These are phyloP conservation scores for Hypoxylon sp. DNA, from an alignment of 2,329 filamentous ascomycete genomes.

Conservation along the genomic window DNA sequence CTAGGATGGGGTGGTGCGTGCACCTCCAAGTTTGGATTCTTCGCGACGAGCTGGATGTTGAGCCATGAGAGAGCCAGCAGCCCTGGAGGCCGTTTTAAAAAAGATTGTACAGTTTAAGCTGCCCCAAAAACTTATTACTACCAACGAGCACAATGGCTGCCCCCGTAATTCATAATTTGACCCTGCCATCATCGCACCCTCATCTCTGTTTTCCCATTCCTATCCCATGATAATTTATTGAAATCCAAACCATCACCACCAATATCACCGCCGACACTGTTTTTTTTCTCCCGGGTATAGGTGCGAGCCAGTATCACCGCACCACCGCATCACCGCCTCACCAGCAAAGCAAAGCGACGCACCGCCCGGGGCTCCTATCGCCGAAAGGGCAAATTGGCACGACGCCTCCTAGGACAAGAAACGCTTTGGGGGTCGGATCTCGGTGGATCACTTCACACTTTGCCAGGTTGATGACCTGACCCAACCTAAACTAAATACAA, in stretches of 20 bases:
- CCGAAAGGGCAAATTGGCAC: conserved; percentile 31
- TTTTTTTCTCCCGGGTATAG: conserved; percentile 16
- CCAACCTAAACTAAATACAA: conserved; percentile 43
- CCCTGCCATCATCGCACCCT: conserved; percentile 46
- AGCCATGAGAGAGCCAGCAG: conserved; percentile 35
- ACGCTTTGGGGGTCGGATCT: conserved; percentile 38
- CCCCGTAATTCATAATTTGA: conserved; percentile 55
- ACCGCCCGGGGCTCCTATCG: conserved; percentile 40
- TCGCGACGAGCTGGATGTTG: conserved; percentile 40
- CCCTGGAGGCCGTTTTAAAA: conserved; percentile 38
- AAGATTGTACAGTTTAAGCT: conserved; percentile 40
- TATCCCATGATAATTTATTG: conserved; percentile 38
- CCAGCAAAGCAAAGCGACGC: conserved; percentile 24
- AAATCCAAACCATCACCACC: conserved; percentile 47
- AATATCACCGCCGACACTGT: conserved; percentile 32
- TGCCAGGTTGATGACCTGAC: conserved; percentile 47
- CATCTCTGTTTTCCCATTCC: conserved; percentile 41
- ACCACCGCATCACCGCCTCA: conserved; percentile 25
- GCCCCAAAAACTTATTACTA: conserved; percentile 41
- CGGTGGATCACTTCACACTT: conserved; percentile 49
- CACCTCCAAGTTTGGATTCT: conserved; percentile 34
- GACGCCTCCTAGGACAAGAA: conserved; percentile 32
- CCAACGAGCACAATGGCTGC: conserved; percentile 53
- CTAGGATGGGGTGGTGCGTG: conserved; percentile 25
- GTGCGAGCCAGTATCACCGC: conserved; percentile 7